Evolutionary conservation across 2,329 filamentous ascomycete species (phyloP), one percentile per base, ranked within the genome.

Genomic region (Sporothrix protearum): DNA sequence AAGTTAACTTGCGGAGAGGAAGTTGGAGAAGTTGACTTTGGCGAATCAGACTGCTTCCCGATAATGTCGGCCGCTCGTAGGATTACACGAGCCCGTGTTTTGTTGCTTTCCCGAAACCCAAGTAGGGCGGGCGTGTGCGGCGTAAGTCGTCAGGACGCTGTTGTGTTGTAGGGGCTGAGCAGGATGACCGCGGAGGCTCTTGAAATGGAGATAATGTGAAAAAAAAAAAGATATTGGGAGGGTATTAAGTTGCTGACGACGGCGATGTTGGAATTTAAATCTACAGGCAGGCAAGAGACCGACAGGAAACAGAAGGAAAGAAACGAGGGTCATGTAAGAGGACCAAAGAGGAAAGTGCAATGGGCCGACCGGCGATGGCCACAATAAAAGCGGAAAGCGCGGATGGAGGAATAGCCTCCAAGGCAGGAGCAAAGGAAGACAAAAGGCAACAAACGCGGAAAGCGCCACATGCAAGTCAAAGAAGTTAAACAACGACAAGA

Each of bases 1-100:
- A 22, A 19, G 16, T 45, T n/a, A 47, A 36, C 42, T 9, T n/a
- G 25, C 28, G 61, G 39, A 61, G 16, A 22, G 42, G 10, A 22
- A 25, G 3, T 30, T 3, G 25, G 19, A 30, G 45, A 36, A 36
- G 22, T 53, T 16, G 49, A 28, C 1, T 10, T n/a, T 16, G n/a
- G 28, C 69, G 33, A 70, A 71, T 71, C 69, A 71, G 69, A n/a
- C 9, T 3, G 45, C 69, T 71, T 71, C 16, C 69, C 69, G 59
- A 66, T 14, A 51, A 51, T 25, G 4, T 66, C 63, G 61, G 61
- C 63, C 53, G 4, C 12, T 25, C n/a, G 22, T 22, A 64, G 36
- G 59, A 45, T 28, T 64, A 14, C 12, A 16, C 59, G 36, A 45
- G 36, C 59, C 59, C 36, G 36, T 25, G 36, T 45, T 16, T 63